These are phyloP conservation scores for Diaporthe citrichinensis DNA, from an alignment of 2,329 filamentous ascomycete species.

Conservation along the genomic window DNA sequence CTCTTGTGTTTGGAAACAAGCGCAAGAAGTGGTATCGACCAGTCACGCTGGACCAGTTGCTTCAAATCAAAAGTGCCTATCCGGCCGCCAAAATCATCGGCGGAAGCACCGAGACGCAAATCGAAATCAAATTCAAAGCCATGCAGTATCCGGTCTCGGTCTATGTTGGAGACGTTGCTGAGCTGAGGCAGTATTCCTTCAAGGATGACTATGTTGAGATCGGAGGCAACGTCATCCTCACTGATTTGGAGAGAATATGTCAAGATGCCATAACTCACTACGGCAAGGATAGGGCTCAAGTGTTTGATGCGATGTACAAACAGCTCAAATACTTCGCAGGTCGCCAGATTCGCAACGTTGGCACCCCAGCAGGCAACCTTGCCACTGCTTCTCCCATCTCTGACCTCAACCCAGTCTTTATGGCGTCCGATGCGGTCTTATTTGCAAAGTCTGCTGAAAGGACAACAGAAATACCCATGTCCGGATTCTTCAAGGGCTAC, in stretches of 20 bases:
- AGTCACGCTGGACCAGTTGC: conserved; percentile 85
- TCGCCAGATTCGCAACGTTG: conserved; percentile 96
- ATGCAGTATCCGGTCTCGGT: conserved; percentile 92
- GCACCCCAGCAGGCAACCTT: conserved; percentile 93
- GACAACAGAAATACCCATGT: conserved; percentile 90
- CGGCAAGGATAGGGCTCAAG: conserved; percentile 78
- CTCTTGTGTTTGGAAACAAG: conserved; percentile 94
- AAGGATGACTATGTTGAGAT: conserved; percentile 88
- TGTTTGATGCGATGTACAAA: conserved; percentile 92
- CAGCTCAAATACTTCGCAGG: conserved; percentile 96
- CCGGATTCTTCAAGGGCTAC: conserved; percentile 93
- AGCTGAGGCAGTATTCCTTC: conserved; percentile 86
- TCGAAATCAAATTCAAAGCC: conserved; percentile 98
- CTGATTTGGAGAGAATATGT: conserved; percentile 89
- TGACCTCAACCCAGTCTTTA: conserved; percentile 93
- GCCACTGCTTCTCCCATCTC: conserved; percentile 97
- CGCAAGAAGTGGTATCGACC: conserved; percentile 94
- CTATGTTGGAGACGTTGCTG: conserved; percentile 92
- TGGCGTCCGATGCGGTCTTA: conserved; percentile 86
- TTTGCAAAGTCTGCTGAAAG: conserved; percentile 82
- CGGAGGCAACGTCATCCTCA: conserved; percentile 92
- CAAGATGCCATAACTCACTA: conserved; percentile 85
- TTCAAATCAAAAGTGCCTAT: conserved; percentile 90
- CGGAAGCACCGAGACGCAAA: conserved; percentile 96
- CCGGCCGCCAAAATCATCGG: conserved; percentile 95